A percentile compares a stretch with the other conserved stretches of the same genome.
Evolutionary conservation across 2,329 filamentous ascomycete species (phyloP).

Genomic region (Colletotrichum salicis): DNA sequence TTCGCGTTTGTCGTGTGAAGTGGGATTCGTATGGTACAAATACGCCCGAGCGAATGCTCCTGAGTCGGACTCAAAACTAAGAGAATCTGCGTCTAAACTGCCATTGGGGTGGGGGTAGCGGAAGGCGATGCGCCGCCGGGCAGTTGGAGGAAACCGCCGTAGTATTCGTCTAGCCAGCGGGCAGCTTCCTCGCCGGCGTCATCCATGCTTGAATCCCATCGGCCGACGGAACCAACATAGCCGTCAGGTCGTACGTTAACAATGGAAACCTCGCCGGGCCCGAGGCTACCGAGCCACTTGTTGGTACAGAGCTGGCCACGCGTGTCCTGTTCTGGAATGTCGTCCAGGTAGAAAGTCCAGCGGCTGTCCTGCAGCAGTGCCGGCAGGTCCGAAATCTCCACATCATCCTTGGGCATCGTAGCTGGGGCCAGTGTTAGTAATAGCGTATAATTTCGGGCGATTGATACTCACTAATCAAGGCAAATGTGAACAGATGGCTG

Average conservation of each 20-base stretch:
- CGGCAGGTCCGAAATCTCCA: slow-evolving; percentile 75
- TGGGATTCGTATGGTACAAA: slow-evolving; percentile 26
- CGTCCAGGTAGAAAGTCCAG: slow-evolving; percentile 80
- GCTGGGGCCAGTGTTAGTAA: slow-evolving; percentile 47
- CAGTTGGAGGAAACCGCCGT: slow-evolving; percentile 64
- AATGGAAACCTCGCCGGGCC: slow-evolving; percentile 68
- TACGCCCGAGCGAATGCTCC: slow-evolving; percentile 13
- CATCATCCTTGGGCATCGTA: slow-evolving; percentile 67
- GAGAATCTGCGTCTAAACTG: slow-evolving; percentile 13
- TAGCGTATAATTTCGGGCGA: not conserved
- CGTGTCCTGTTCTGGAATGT: slow-evolving; percentile 67
- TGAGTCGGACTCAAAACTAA: slow-evolving; percentile 6
- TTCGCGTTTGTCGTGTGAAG: slow-evolving; percentile 14
- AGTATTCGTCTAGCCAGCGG: slow-evolving; percentile 65
- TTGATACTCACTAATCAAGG: slow-evolving; percentile 68
- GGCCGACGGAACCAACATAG: slow-evolving; percentile 74
- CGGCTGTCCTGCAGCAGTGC: slow-evolving; percentile 69
- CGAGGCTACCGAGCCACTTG: slow-evolving; percentile 75
- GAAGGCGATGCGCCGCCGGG: slow-evolving; percentile 43
- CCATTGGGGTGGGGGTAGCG: slow-evolving; percentile 26
- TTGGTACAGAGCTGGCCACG: slow-evolving; percentile 66
- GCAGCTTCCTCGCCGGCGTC: slow-evolving; percentile 63
- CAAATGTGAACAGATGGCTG: slow-evolving; percentile 76
- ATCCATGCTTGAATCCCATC: slow-evolving; percentile 63
- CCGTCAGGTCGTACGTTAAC: slow-evolving; percentile 78